Percentiles rank a stretch among this genome's conserved stretches.
phyloP scores from a whole-genome alignment of 331 rosid species.

The Arachis monticola region DNA sequence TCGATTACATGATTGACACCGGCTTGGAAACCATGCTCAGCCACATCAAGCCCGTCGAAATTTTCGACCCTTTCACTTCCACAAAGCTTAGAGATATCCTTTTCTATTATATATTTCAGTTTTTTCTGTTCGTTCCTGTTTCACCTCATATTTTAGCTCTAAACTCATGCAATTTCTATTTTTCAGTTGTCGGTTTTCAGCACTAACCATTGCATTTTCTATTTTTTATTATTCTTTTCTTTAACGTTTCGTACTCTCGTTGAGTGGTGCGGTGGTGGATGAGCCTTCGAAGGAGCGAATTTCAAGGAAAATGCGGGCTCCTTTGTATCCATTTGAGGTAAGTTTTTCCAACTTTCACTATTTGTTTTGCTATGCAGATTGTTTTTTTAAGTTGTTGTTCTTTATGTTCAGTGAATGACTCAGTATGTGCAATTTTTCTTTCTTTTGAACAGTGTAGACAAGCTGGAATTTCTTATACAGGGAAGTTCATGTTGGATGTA shows the following conservation, averaged over 20 bases:
- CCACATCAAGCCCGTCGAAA: conserved; percentile 55
- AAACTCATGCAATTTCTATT: neutral
- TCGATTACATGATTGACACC: conserved; percentile 58
- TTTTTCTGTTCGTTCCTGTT: conserved; percentile 29
- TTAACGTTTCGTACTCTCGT: conserved; percentile 71
- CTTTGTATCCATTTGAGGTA: conserved; percentile 71
- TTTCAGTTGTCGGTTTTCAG: neutral
- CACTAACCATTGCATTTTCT: neutral
- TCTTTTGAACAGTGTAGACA: conserved; percentile 77
- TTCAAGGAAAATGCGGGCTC: neutral
- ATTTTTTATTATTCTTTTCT: conserved; percentile 22
- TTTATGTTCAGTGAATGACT: conserved; percentile 30
- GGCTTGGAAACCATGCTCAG: conserved; percentile 60
- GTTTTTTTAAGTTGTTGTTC: neutral
- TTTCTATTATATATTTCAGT: neutral
- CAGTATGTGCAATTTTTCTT: conserved; percentile 7
- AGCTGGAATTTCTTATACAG: conserved; percentile 72
- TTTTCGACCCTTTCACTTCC: conserved; percentile 49
- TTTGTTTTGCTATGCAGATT: neutral
- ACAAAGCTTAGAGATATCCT: conserved; percentile 83
- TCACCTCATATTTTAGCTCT: neutral
- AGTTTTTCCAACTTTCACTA: conserved; percentile 40
- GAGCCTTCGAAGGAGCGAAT: conserved; percentile 57
- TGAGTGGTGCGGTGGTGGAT: conserved; percentile 58
- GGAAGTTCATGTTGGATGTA: conserved; percentile 63